These are phyloP conservation scores for Hymenotorrendiella dingleyae DNA, from an alignment of 2,329 filamentous ascomycete species.

Conservation along the genomic window DNA sequence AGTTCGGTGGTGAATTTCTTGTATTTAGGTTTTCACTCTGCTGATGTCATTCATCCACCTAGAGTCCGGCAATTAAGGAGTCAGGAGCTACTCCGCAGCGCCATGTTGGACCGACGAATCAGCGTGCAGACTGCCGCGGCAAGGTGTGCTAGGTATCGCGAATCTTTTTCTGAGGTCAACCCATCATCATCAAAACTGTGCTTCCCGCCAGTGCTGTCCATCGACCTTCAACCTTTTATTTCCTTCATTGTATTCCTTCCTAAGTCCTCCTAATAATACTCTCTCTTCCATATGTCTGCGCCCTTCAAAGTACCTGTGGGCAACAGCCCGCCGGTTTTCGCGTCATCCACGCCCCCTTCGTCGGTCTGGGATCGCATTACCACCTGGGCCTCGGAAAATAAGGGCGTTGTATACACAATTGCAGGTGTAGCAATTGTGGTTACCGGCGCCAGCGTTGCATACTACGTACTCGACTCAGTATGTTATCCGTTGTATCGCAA, in stretches of 20 bases:
- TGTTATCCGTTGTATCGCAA: conserved; percentile 24
- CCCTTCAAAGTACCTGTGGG: conserved; percentile 23
- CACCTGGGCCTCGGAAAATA: conserved; percentile 91
- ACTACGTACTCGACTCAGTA: conserved; percentile 70
- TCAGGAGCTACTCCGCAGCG: no score
- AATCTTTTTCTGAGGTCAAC: conserved; percentile 14
- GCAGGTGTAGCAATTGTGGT: conserved; percentile 90
- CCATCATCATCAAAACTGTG: conserved; percentile 14
- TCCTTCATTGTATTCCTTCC: conserved; percentile 15
- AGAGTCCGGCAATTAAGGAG: no score
- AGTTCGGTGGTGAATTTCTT: no score
- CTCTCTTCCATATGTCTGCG: conserved; percentile 26
- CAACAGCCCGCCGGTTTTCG: conserved; percentile 26
- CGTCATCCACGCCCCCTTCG: conserved; percentile 29
- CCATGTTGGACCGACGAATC: conserved; percentile 4
- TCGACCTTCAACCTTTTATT: conserved; percentile 14
- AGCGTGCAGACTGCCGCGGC: neutral
- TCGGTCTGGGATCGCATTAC: conserved; percentile 75
- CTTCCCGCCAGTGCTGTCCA: conserved; percentile 12
- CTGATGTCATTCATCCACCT: no score
- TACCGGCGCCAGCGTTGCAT: conserved; percentile 84
- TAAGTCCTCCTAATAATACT: conserved; percentile 20
- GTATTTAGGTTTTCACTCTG: no score
- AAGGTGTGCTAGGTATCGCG: no score
- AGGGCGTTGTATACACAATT: conserved; percentile 91